Evolutionary conservation across 2,329 filamentous ascomycete species (phyloP), one percentile per base, ranked within the genome.

Genomic region (Aureobasidium namibiae): DNA sequence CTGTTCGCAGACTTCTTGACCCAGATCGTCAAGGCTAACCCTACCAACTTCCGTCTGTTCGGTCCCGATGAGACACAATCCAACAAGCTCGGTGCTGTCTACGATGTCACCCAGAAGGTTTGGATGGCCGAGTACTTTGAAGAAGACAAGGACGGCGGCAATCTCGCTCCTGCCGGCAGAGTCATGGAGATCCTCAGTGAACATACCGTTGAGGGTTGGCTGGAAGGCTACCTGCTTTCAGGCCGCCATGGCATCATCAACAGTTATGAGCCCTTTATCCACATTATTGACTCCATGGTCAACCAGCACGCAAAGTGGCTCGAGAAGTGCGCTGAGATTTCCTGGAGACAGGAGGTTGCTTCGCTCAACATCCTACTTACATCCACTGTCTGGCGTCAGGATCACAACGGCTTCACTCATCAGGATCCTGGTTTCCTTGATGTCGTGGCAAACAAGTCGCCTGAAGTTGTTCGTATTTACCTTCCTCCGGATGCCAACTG

Each of bases 301-400:
- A 90, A 90, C 70, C 88, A 90, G 75, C 88, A 92, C 74, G 90
- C 87, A 77, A 92, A 92, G 72, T 91, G 88, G 88, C 81, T 91
- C 53, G 88, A 92, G 71, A 92, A 91, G 75, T 88, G 84, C 64
- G 76, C 85, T n/a, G 88, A 91, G 68, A 85, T 91, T 21, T 83
- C 88, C 67, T 92, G 88, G 88, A 83, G 88, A 54, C 82, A 78
- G 65, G 86, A 86, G 70, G 76, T 91, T 11, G 81, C 87, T 9
- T 90, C 87, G 0, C 82, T 92, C 65, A 92, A 92, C 74, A 90
- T 91, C 64, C 80, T 92, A 14, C 79, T 91, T 57, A 91, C 88
- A 1, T 84, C 86, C 1, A 88, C 89, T 8, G 87, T 91, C 60
- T 91, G 88, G 88, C 78, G 88, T 66, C 88, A 91, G 75, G 88